phyloP scores from a whole-genome alignment of 768 basidiomycete genomes.

The Dendrothele bispora region DNA sequence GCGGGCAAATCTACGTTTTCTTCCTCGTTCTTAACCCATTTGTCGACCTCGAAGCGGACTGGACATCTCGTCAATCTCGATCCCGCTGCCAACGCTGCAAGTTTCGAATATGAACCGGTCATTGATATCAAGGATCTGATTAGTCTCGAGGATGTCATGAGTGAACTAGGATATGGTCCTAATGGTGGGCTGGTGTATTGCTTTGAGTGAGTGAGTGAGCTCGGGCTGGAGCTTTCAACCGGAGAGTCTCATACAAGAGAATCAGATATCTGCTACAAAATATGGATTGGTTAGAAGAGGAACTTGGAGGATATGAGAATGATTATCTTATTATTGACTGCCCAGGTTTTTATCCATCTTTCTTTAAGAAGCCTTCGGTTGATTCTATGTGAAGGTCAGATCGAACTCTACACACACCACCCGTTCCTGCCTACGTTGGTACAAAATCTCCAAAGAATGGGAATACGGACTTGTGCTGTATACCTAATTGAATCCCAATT shows the following conservation, averaged over 20 bases:
- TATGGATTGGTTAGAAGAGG: slow-evolving; percentile 98
- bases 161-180: slow-evolving; percentile 90
- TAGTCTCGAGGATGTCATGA: slow-evolving; percentile 94
- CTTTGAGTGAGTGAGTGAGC: slow-evolving; percentile 92
- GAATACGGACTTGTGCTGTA: slow-evolving; percentile 83
- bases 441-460: slow-evolving; percentile 69
- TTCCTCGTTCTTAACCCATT: slow-evolving; percentile 84
- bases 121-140: slow-evolving; percentile 95
- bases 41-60: slow-evolving; percentile 75
- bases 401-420: slow-evolving; percentile 98
- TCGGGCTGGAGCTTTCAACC: not conserved
- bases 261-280: slow-evolving; percentile 91
- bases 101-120: slow-evolving; percentile 89
- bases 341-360: slow-evolving; percentile 56
- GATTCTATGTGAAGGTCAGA: slow-evolving; percentile 67
- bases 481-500: slow-evolving; percentile 98
- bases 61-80: slow-evolving; percentile 97
- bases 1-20: slow-evolving; percentile 98
- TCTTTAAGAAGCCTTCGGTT: not conserved
- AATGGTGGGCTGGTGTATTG: slow-evolving; percentile 98
- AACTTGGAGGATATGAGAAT: slow-evolving; percentile 91
- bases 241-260: slow-evolving; percentile 1
- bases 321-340: slow-evolving; percentile 95
- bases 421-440: slow-evolving; percentile 92
- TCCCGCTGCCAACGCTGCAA: slow-evolving; percentile 83